Percentiles rank a stretch among this genome's conserved stretches.
Conservation (phyloP, 257 asterid species). For the Fraxinus americana region DNA sequence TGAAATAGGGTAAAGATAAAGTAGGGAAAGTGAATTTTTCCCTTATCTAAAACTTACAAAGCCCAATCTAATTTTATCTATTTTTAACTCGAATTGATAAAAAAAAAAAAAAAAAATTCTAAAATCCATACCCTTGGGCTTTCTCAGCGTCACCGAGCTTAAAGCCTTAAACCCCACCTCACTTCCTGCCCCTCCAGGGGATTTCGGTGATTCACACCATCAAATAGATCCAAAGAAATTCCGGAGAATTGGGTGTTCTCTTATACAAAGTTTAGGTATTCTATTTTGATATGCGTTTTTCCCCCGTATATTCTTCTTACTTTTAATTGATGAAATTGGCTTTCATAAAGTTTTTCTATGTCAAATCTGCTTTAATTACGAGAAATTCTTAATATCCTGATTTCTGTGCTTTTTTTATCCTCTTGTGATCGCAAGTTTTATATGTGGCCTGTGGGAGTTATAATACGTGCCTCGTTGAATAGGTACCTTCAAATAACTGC, state of each 20-base stretch:
- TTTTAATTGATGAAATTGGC: background rate
- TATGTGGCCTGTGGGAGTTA: background rate
- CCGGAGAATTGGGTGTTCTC: background rate
- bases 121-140: no score
- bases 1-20: no score
- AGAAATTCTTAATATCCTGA: no score
- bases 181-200: no score
- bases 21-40: no score
- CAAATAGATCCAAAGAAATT: background rate
- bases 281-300: background rate
- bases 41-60: no score
- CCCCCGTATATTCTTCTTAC: background rate
- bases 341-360: background rate
- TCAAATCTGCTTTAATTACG: background rate
- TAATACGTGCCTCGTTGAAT: constrained; percentile 16
- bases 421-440: background rate
- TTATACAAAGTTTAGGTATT: background rate
- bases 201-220: background rate
- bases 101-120: no score
- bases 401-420: background rate
- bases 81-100: no score
- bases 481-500: constrained; percentile 37
- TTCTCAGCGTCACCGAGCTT: no score
- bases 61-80: no score
- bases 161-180: no score